Base-by-base conservation (phyloP, 2,329 filamentous ascomycete genomes). In the Hysterium pulicare region DNA sequence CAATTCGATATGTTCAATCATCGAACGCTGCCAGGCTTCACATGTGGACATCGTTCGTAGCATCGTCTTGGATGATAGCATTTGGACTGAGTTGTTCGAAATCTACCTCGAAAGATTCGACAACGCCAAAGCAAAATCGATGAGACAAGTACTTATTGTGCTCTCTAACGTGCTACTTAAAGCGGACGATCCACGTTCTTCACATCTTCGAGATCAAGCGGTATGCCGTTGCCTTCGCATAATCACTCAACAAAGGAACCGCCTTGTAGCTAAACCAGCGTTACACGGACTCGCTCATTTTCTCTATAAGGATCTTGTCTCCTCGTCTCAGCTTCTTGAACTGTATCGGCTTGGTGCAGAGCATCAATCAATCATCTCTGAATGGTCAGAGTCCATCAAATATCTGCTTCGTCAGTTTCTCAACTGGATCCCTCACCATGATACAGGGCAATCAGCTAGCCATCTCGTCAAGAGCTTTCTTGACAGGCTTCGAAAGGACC, bases 221-320 rank as follows among this genome's bases (percentile, higher is more conserved):
- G 47, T 55, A 17, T 40, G 43, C 20, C 75, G 69, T 4, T 71
- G 83, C 5, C 56, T 86, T 13, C 75, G 77, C 2, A 79, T 84
- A 11, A 74, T 87, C 32, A 73, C 76, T 17, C 75, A 79, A 43
- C 73, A 78, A 46, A 80, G 80, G 24, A 73, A 81, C 13, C 82
- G 79, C 49, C 77, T 82, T 8, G 72, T 83, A 39, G 81, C 82
- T 31, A 88, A 88, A 59, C 84, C 84, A 26, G 79, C 83, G 5
- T 76, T 89, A 47, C 82, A 83, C 55, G 78, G 78, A 13, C 68
- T 88, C 28, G 81, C 85, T 36, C 76, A 83, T 54, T 77, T 89
- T 43, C 58, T 89, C 3, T 69, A 73, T 36, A 88, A 86, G 59
- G 68, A 71, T 2, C 71, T 83, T 10, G 65, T 85, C 20, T 69